These are phyloP conservation scores for Globisporangium cystogenes DNA, from an alignment of 352 stramenopile species.

Conservation along the genomic window DNA sequence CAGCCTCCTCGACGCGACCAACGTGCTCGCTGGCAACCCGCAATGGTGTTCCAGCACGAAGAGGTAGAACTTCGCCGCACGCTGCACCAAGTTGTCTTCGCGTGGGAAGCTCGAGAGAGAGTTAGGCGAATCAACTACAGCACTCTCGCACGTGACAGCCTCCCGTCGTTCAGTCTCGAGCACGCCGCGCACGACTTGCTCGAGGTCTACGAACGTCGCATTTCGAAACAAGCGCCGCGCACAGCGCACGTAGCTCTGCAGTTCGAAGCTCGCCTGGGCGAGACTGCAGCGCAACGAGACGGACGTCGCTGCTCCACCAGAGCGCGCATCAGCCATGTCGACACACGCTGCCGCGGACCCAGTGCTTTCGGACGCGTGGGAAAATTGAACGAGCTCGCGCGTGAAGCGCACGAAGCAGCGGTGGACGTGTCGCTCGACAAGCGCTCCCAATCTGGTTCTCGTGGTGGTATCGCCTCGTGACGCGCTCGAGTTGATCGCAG, in stretches of 20 bases:
- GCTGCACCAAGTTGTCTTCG: slow-evolving; percentile 9
- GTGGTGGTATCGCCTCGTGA: neutral
- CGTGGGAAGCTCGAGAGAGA: no score
- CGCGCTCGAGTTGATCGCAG: slow-evolving; percentile 1
- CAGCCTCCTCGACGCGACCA: slow-evolving; percentile 6
- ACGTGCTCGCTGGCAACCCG: neutral
- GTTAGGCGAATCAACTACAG: neutral
- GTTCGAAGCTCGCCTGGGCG: slow-evolving; percentile 5
- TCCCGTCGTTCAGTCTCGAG: slow-evolving; percentile 2
- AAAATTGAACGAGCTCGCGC: slow-evolving; percentile 11
- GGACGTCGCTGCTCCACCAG: no score
- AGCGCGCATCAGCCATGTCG: neutral
- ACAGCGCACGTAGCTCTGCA: slow-evolving; percentile 9
- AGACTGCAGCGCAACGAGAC: slow-evolving; percentile 9
- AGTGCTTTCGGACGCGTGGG: neutral
- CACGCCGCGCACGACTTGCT: neutral
- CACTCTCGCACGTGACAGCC: neutral
- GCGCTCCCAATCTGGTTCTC: neutral
- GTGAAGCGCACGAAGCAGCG: slow-evolving; percentile 19
- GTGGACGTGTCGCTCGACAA: slow-evolving; percentile 15
- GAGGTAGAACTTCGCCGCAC: slow-evolving; percentile 15
- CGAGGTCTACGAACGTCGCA: slow-evolving; percentile 5
- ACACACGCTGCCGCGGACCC: neutral
- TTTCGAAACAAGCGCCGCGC: slow-evolving; percentile 15
- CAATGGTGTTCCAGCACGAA: slow-evolving; percentile 19